phyloP scores from a whole-genome alignment of 495 filamentous ascomycete genomes.

The Penicillium canescens region DNA sequence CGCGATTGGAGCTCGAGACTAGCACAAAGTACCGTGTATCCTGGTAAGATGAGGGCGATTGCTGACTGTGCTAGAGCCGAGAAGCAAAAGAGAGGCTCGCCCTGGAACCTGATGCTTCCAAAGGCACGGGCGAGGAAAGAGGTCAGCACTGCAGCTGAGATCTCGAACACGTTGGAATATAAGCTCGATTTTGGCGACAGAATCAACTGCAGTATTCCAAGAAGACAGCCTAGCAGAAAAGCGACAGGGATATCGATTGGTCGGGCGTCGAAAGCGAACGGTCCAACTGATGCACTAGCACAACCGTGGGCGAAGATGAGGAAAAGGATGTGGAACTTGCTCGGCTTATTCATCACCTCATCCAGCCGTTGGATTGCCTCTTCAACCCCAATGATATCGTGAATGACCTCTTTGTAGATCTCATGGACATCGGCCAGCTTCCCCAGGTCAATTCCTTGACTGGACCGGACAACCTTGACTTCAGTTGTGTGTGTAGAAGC shows the following conservation, averaged over 20 bases:
- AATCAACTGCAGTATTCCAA: constrained; percentile 81
- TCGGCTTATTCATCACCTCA: constrained; percentile 59
- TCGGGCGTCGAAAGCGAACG: constrained; percentile 87
- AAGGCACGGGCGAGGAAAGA: constrained; percentile 90
- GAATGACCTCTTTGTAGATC: constrained; percentile 91
- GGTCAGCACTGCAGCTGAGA: constrained; percentile 80
- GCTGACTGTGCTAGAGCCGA: constrained; percentile 86
- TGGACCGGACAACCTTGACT: constrained; percentile 78
- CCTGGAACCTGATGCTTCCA: constrained; percentile 65
- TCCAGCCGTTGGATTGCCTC: constrained; percentile 75
- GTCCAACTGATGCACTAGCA: constrained; percentile 76
- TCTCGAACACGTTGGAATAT: constrained; percentile 84
- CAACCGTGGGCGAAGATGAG: constrained; percentile 83
- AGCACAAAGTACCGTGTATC: constrained; percentile 80
- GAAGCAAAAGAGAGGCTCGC: constrained; percentile 81
- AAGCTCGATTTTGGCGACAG: constrained; percentile 78
- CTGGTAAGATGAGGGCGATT: constrained; percentile 90
- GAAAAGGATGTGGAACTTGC: constrained; percentile 68
- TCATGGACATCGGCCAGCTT: constrained; percentile 82
- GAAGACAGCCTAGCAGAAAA: constrained; percentile 80
- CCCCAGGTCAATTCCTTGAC: constrained; percentile 80
- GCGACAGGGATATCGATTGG: constrained; percentile 85
- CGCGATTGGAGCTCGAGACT: constrained; percentile 85
- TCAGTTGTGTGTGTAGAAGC: constrained; percentile 86
- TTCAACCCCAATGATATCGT: constrained; percentile 82